phyloP scores from a whole-genome alignment of 257 asterid species.

The Haberlea rhodopensis region DNA sequence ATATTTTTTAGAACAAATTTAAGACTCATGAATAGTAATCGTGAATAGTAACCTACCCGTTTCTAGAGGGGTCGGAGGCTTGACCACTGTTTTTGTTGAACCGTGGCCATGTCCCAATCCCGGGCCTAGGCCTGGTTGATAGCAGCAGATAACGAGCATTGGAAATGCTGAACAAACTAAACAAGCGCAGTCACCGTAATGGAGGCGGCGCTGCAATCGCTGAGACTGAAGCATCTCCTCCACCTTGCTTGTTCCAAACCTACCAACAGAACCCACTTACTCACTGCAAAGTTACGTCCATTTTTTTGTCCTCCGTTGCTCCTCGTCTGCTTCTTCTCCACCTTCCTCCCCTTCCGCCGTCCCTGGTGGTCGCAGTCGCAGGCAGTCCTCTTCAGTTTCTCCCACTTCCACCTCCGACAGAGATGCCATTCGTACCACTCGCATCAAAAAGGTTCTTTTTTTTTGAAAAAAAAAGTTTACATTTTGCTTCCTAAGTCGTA shows the following conservation, averaged over 20 bases:
- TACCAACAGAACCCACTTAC: slow-evolving; percentile 13
- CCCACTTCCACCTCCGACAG: slow-evolving; percentile 68
- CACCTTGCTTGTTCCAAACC: slow-evolving; percentile 38
- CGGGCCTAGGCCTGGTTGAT: too few relatives aligned
- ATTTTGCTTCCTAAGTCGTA: not conserved
- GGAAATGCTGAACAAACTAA: slow-evolving; percentile 5
- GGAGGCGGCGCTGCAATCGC: slow-evolving; percentile 56
- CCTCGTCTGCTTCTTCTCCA: slow-evolving; percentile 43
- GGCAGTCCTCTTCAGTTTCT: slow-evolving; percentile 36
- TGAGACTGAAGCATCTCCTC: slow-evolving; percentile 47
- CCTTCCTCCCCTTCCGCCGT: slow-evolving; percentile 33
- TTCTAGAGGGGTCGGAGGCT: too few relatives aligned
- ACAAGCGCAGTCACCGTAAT: slow-evolving; percentile 21
- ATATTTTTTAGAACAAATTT: too few relatives aligned
- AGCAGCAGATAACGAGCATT: not conserved
- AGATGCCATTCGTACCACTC: slow-evolving; percentile 84
- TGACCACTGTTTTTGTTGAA: too few relatives aligned
- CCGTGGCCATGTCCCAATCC: too few relatives aligned
- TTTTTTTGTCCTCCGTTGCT: slow-evolving; percentile 46
- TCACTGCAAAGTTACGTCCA: slow-evolving; percentile 27
- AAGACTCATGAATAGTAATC: too few relatives aligned
- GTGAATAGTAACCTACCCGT: too few relatives aligned
- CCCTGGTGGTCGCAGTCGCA: slow-evolving; percentile 47
- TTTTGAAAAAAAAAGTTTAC: not conserved
- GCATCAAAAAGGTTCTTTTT: slow-evolving; percentile 59